A percentile compares a stretch with the other conserved stretches of the same genome.
Conservation (phyloP, 2,329 filamentous ascomycete genomes). For the Alternaria metachromatica region DNA sequence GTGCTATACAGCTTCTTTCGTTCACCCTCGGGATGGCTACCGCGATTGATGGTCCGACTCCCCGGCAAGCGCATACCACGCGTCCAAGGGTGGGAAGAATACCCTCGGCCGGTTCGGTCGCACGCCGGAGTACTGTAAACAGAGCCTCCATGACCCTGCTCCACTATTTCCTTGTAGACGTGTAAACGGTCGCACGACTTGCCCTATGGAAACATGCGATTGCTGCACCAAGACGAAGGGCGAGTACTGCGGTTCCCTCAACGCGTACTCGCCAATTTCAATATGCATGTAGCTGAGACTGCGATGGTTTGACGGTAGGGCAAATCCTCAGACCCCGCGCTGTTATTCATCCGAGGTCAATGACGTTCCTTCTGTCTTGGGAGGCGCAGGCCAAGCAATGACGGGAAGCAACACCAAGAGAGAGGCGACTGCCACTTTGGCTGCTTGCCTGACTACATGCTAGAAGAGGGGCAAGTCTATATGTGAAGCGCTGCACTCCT, state of each 20-base stretch:
- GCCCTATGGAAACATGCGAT: background rate
- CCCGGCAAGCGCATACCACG: background rate
- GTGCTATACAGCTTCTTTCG: background rate
- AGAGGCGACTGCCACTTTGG: slow-evolving; percentile 15
- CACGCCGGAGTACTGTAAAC: background rate
- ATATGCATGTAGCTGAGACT: slow-evolving; percentile 13
- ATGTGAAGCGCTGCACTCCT: slow-evolving; percentile 11
- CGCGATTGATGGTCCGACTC: background rate
- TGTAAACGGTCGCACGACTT: background rate
- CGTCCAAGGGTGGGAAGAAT: background rate
- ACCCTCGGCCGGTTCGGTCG: background rate
- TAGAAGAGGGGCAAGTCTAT: slow-evolving; percentile 5
- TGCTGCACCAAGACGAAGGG: background rate
- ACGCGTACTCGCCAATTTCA: slow-evolving; percentile 1
- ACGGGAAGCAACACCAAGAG: slow-evolving; percentile 16
- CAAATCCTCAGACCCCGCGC: slow-evolving; percentile 1
- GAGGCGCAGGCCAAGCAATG: slow-evolving; percentile 23
- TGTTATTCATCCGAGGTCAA: slow-evolving; percentile 8
- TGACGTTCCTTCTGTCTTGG: slow-evolving; percentile 26
- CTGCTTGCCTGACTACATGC: background rate
- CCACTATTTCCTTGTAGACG: background rate
- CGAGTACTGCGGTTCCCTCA: background rate
- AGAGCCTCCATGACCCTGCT: background rate
- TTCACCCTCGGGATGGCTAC: background rate
- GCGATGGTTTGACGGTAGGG: slow-evolving; percentile 9